Evolutionary conservation across 1,284 basidiomycete genomes (phyloP), one percentile per base, ranked within the genome.

Genomic region (Leccinum cinnamomeum): DNA sequence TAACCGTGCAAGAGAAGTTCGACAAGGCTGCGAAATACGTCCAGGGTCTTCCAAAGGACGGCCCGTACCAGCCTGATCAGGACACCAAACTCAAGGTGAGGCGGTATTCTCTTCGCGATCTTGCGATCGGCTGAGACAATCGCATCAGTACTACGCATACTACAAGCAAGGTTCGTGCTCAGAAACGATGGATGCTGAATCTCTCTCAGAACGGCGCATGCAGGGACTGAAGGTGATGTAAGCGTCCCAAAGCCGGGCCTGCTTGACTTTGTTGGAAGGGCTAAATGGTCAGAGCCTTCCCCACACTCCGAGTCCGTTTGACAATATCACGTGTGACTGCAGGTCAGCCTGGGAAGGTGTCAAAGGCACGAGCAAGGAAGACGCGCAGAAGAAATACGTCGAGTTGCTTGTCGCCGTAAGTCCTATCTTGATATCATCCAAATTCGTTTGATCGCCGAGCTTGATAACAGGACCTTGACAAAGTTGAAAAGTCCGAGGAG

Each of bases 311-410:
- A 35, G 33, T 35, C 33, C 33, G 33, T 35, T 35, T 25, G 16
- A 23, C 28, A 62, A 46, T 44, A 23, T 58, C 58, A 41, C 58
- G 28, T 30, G 53, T 30, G 18, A 28, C 20, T 18, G 10, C 56
- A 68, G 92, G 92, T 87, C 93, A 74, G 94, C 94, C n/a, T 96
- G 94, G 92, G 84, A 88, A 53, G 74, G 71, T n/a, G 82, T 91
- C 65, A 83, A 94, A 77, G 93, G 89, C 37, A 84, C 78, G 44
- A 81, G 84, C 58, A 83, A 85, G 76, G 91, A 93, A 70, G 87
- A 88, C 0, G 92, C 92, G 14, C 78, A 83, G 77, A 73, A 76
- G 57, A 80, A 84, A 71, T 97, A 96, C 71, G 90, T 95, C 63
- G 82, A 85, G 61, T 84, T 86, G 67, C 82, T 97, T 67, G 69